Base-by-base conservation (phyloP, 140 eudicot species). In the Oenanthe javanica region DNA sequence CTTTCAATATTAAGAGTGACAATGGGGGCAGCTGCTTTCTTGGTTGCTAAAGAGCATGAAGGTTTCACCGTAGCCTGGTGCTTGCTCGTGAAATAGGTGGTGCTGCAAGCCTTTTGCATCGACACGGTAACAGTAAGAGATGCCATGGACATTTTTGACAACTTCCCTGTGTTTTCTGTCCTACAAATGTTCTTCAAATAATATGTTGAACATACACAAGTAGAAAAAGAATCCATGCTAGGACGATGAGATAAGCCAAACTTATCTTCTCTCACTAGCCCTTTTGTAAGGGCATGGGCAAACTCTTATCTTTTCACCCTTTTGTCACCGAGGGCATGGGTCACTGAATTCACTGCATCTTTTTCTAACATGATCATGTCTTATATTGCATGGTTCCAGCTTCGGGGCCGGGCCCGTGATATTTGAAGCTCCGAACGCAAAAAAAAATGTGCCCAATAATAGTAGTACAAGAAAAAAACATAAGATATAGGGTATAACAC, bases 41-140 rank as follows among this genome's bases (percentile, higher is more conserved):
- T 88, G 51, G 88, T 79, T 69, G 82, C 86, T 25, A 86, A 72
- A n/a, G 89, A 84, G 55, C 82, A 82, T 5, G 84, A 77, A 4
- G 82, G 67, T 47, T 59, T 77, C 80, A 82, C 19, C 76, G 64
- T 81, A 55, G 80, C 75, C 59, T 84, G 83, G 69, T 85, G 84
- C 83, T 87, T 89, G 81, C 76, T 89, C 79, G 83, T 79, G 52
- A 84, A 72, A 77, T 84, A 86, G 82, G 84, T 85, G 66, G 89
- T 84, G 80, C 81, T 84, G 87, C 90, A 89, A 88, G 94, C 89
- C 84, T 77, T 86, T 46, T 83, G 88, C 89, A 85, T 85, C 66
- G 92, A 86, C 36, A 88, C 91, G 79, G 85, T 83, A 79, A 91
- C 82, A 74, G 81, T 84, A 77, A 91, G 85, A n/a, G 92, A 85